Percentiles rank a stretch among this genome's conserved stretches.
Evolutionary conservation across 352 stramenopile species (phyloP).

Genomic region (Phytopythium mirpurense): DNA sequence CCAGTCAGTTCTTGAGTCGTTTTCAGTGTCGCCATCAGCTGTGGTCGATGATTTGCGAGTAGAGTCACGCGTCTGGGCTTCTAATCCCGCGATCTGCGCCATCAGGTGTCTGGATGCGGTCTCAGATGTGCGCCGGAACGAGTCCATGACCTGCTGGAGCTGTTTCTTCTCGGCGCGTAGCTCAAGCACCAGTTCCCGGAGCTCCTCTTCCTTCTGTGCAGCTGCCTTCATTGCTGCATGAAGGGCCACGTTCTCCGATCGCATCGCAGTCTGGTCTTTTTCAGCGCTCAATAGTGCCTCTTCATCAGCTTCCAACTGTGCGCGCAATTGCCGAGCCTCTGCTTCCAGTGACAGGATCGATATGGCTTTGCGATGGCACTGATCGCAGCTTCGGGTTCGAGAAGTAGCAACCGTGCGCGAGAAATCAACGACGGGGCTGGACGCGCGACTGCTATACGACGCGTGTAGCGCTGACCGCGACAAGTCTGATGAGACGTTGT

Average conservation of each 20-base stretch:
- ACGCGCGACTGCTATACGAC: conserved; percentile 14
- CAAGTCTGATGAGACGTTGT: conserved; percentile 16
- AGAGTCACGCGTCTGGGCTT: background rate
- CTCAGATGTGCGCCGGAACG: background rate
- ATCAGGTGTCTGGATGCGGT: background rate
- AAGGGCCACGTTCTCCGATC: conserved; percentile 41
- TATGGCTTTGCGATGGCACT: conserved; percentile 30
- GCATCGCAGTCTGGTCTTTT: conserved; percentile 29
- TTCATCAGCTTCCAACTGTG: conserved; percentile 31
- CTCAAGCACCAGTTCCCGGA: conserved; percentile 37
- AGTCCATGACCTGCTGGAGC: conserved; percentile 21
- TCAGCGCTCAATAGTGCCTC: conserved; percentile 39
- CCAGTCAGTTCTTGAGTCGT: background rate
- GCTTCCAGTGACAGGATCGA: conserved; percentile 37
- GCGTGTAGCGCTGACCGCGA: conserved; percentile 15
- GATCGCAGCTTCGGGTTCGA: conserved; percentile 25
- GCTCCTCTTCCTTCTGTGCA: conserved; percentile 54
- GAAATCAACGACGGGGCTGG: conserved; percentile 21
- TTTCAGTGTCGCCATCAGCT: background rate
- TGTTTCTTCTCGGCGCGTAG: conserved; percentile 49
- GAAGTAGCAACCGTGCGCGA: conserved; percentile 17
- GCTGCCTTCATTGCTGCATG: conserved; percentile 32
- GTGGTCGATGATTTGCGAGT: background rate
- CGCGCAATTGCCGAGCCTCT: conserved; percentile 40
- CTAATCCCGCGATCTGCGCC: background rate